phyloP scores from a whole-genome alignment of 176 grass and related monocot species.

The Avena sativa region DNA sequence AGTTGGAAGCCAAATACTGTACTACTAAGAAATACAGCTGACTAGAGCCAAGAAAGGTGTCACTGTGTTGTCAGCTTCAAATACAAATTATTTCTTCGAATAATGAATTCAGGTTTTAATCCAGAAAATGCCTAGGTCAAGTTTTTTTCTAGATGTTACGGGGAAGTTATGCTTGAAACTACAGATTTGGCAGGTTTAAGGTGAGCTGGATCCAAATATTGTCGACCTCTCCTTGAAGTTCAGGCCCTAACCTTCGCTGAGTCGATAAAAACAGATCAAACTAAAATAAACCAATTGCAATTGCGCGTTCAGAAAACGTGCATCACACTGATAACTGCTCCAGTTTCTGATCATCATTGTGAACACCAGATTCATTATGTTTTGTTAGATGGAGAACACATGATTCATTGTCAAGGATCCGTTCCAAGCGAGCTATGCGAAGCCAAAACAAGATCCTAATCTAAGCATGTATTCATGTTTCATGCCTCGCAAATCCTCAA shows the following conservation, averaged over 20 bases:
- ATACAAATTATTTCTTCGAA: too few relatives aligned
- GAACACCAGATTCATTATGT: not conserved
- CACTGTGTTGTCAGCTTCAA: too few relatives aligned
- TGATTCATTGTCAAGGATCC: not conserved
- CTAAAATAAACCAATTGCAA: not conserved
- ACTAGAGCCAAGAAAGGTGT: too few relatives aligned
- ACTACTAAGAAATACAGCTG: too few relatives aligned
- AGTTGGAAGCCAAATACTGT: too few relatives aligned
- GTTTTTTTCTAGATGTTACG: too few relatives aligned
- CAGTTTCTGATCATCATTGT: not conserved
- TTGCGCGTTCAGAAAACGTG: not conserved
- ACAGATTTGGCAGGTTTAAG: constrained; percentile 22
- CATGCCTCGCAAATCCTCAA: not conserved
- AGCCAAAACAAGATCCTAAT: not conserved
- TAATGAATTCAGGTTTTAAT: too few relatives aligned
- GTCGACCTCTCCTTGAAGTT: not conserved
- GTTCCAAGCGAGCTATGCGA: not conserved
- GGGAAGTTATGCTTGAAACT: too few relatives aligned
- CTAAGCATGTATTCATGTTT: not conserved
- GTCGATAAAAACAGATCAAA: not conserved
- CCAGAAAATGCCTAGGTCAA: too few relatives aligned
- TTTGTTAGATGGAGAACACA: not conserved
- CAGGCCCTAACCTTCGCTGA: not conserved
- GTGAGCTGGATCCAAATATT: not conserved
- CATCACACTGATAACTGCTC: not conserved